Evolutionary conservation across 2,329 filamentous ascomycete genomes (phyloP), one percentile per base, ranked within the genome.

Genomic region (Dactylellina drechsleri): DNA sequence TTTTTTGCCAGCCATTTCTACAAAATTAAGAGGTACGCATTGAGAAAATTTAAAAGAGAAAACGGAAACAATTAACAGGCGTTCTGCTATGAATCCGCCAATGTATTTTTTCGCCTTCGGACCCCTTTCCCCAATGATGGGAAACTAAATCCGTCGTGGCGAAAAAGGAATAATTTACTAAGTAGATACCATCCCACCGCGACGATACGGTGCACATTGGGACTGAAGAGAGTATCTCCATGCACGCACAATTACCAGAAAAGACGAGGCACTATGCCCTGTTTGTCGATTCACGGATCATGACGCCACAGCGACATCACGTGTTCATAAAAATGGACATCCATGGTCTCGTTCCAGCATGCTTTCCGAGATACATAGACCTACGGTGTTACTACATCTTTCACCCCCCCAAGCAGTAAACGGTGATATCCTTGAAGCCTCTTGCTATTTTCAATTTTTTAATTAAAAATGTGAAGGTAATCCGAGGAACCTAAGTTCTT

Each of bases 241-340:
- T 41, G 26, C 53, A 16, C n/a, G 15, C 16, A 47, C 31, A 5
- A 36, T 36, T 36, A 47, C 43, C 43, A 1, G 13, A 15, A 47
- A 15, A 47, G 15, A n/a, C 43, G 6, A 31, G 53, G n/a, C 31
- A 23, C n/a, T 58, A 45, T 15, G 13, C 40, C n/a, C 12, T 16
- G 28, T 16, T 18, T 43, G 23, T 28, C 18, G 36, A 61, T 64
- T 47, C 43, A 54, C 62, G 66, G 12, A 50, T 23, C 66, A 70
- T 70, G 66, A 70, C 66, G 66, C 66, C 66, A 70, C 66, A 58
- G 18, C 50, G 52, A 53, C 50, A 70, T 70, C 66, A 70, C 66
- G 6, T 36, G 31, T 5, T 36, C 31, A 10, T 36, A 36, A 7
- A 10, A 36, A 36, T 36, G 5, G 31, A 10, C 31, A 36, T 36